Evolutionary conservation across 1,284 basidiomycete genomes (phyloP).

Genomic region (Neotropicomus parvogracilis): DNA sequence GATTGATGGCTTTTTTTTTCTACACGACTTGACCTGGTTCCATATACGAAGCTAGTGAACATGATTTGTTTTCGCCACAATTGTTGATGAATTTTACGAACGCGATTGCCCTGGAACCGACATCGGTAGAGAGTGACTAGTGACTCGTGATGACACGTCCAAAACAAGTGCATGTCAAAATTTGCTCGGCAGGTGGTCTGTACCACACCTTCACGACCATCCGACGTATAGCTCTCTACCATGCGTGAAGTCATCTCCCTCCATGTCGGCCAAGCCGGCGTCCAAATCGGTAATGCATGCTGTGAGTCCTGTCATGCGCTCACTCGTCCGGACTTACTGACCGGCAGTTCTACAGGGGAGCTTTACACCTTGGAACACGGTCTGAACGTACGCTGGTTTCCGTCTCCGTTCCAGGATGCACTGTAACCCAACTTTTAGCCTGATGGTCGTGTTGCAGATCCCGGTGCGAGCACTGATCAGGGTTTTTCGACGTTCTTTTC

Average conservation of each 20-base stretch:
- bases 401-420: neutral
- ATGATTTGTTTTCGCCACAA: constrained; percentile 30
- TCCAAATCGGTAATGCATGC: constrained; percentile 94
- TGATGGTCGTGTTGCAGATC: constrained; percentile 82
- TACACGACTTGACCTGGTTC: constrained; percentile 17
- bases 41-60: constrained; percentile 26
- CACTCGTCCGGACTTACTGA: neutral
- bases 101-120: constrained; percentile 10
- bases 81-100: constrained; percentile 33
- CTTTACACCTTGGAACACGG: constrained; percentile 97
- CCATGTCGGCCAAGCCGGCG: constrained; percentile 92
- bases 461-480: constrained; percentile 73
- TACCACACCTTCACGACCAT: constrained; percentile 11
- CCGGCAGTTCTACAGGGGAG: constrained; percentile 45
- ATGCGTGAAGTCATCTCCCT: constrained; percentile 92
- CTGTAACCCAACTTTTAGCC: constrained; percentile 49
- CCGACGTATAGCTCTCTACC: constrained; percentile 7
- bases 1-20: constrained; percentile 8
- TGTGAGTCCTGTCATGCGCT: constrained; percentile 50
- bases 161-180: constrained; percentile 23
- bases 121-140: neutral
- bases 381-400: constrained; percentile 64
- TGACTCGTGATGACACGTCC: constrained; percentile 21
- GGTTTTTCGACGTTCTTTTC: constrained; percentile 98
- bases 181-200: constrained; percentile 13